Conservation (phyloP, 176 grass and related monocot genomes). For the Saccharum spontaneum region DNA sequence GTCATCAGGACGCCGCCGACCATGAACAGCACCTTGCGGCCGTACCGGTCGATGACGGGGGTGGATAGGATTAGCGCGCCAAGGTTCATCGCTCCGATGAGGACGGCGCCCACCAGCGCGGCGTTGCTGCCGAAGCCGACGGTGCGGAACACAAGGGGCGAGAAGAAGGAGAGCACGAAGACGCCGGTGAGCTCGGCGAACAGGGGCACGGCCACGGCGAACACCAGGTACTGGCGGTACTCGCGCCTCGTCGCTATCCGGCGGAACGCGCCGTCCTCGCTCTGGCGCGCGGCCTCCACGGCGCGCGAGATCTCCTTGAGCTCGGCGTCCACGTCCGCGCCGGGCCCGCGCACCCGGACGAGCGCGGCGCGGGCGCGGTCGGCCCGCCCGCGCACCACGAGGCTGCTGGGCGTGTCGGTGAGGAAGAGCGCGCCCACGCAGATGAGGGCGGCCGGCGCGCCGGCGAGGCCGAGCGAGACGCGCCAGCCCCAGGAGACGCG, state of each 20-base stretch:
- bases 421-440: constrained; percentile 59
- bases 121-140: constrained; percentile 72
- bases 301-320: constrained; percentile 39
- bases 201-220: constrained; percentile 63
- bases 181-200: constrained; percentile 81
- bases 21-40: constrained; percentile 59
- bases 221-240: constrained; percentile 71
- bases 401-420: constrained; percentile 76
- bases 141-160: constrained; percentile 71
- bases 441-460: constrained; percentile 63
- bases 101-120: constrained; percentile 61
- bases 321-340: constrained; percentile 68
- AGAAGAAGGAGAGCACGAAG: constrained; percentile 67
- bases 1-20: constrained; percentile 47
- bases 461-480: constrained; percentile 74
- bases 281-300: constrained; percentile 35
- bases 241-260: constrained; percentile 44
- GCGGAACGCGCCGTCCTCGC: constrained; percentile 50
- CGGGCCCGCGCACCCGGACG: constrained; percentile 38
- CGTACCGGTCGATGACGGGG: constrained; percentile 41
- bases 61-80: constrained; percentile 38
- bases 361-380: constrained; percentile 58
- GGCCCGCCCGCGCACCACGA: constrained; percentile 48
- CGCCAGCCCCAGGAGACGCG: constrained; percentile 66
- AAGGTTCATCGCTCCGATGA: constrained; percentile 37